Percentiles rank a stretch among this genome's conserved stretches.
Conservation (phyloP, 148 eudicot species). For the Arctostaphylos glauca region DNA sequence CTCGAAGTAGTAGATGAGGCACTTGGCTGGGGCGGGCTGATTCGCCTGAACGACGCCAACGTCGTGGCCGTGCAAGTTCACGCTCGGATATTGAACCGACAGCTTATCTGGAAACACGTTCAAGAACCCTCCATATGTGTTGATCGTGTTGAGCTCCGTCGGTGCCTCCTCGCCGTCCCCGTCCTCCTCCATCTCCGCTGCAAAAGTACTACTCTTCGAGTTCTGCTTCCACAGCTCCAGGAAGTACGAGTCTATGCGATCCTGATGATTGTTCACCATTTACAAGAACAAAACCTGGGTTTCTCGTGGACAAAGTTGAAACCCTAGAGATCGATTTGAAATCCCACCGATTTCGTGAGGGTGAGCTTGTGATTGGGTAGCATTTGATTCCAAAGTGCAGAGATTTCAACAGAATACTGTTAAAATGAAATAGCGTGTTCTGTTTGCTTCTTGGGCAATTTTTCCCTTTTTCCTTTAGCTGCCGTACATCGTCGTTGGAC, state of each 20-base stretch:
- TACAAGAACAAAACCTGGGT: conserved; percentile 9
- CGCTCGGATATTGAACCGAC: conserved; percentile 60
- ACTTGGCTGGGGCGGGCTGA: conserved; percentile 64
- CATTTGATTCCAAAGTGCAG: not conserved
- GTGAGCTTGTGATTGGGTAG: not conserved
- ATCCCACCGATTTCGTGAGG: not conserved
- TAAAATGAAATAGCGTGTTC: too few species aligned
- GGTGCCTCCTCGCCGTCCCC: conserved; percentile 46
- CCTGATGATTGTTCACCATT: conserved; percentile 45
- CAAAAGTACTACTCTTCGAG: conserved; percentile 10
- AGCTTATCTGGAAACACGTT: conserved; percentile 76
- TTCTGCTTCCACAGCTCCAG: conserved; percentile 48
- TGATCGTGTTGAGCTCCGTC: conserved; percentile 70
- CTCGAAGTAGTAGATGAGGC: conserved; percentile 71
- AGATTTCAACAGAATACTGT: too few species aligned
- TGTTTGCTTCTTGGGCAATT: too few species aligned
- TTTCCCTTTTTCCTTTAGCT: too few species aligned
- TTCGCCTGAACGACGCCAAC: conserved; percentile 87
- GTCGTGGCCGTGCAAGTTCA: conserved; percentile 75
- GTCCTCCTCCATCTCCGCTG: conserved; percentile 18
- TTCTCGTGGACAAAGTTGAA: not conserved
- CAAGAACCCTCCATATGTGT: conserved; percentile 71
- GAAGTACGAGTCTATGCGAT: conserved; percentile 55
- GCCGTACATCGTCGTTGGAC: too few species aligned
- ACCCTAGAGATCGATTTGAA: conserved; percentile 7